These are phyloP conservation scores for Ambrosiella cleistominuta DNA, from an alignment of 2,329 filamentous ascomycete genomes.

Conservation along the genomic window DNA sequence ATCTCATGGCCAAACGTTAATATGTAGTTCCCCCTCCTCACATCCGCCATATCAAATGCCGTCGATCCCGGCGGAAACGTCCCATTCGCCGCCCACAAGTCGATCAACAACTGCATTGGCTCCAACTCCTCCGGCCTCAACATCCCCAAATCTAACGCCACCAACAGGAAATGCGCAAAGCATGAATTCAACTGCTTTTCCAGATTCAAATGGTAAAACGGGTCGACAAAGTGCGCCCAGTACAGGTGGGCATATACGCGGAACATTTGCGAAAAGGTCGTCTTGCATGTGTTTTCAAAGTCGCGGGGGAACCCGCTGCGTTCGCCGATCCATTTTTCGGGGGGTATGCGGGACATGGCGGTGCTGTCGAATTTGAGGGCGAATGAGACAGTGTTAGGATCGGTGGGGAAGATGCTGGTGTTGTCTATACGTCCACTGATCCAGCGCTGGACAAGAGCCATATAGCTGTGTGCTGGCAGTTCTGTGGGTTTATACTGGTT, in stretches of 20 bases:
- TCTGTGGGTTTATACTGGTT: conserved; percentile 58
- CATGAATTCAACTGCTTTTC: conserved; percentile 55
- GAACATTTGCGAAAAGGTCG: conserved; percentile 78
- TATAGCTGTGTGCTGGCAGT: conserved; percentile 65
- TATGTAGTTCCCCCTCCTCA: conserved; percentile 28
- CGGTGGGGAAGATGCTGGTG: conserved; percentile 59
- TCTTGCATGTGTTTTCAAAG: conserved; percentile 62
- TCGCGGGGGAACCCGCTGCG: conserved; percentile 63
- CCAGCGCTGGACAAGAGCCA: conserved; percentile 73
- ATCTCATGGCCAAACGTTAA: conserved; percentile 12
- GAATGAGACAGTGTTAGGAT: conserved; percentile 41
- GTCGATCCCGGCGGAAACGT: conserved; percentile 49
- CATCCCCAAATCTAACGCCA: conserved; percentile 49
- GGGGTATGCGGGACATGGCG: conserved; percentile 26
- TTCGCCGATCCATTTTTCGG: conserved; percentile 57
- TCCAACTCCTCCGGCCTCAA: conserved; percentile 62
- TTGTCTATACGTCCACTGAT: conserved; percentile 71
- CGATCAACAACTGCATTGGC: conserved; percentile 67
- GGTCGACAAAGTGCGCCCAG: conserved; percentile 63
- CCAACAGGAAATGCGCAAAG: conserved; percentile 54
- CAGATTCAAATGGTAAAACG: conserved; percentile 52
- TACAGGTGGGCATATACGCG: conserved; percentile 80
- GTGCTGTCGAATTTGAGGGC: conserved; percentile 32
- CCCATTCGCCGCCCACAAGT: conserved; percentile 61
- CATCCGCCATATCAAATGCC: conserved; percentile 33